phyloP scores from a whole-genome alignment of 2,329 filamentous ascomycete species.

The Claviceps sp. region DNA sequence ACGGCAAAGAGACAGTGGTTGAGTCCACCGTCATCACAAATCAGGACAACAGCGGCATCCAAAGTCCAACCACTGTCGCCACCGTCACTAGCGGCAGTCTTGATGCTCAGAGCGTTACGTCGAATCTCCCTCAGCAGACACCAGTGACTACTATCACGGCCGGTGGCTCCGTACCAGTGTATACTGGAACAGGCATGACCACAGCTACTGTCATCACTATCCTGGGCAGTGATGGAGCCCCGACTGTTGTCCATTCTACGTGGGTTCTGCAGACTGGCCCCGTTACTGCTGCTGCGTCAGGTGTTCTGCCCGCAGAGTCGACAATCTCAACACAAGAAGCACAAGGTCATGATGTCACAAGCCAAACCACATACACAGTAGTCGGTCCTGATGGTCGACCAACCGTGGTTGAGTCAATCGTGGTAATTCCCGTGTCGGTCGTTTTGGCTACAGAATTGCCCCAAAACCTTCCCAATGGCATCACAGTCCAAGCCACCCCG shows the following conservation, averaged over 20 bases:
- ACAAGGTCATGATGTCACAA: constrained; percentile 5
- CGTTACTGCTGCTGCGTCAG: constrained; percentile 2
- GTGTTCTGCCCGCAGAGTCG: not conserved
- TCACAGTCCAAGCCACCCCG: constrained; percentile 3
- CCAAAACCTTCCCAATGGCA: constrained; percentile 6
- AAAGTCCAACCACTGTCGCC: not conserved
- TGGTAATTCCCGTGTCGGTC: constrained; percentile 14
- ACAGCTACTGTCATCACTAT: constrained; percentile 4
- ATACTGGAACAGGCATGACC: constrained; percentile 4
- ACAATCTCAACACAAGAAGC: constrained; percentile 4
- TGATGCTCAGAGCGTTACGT: constrained; percentile 1
- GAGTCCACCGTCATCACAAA: constrained; percentile 15
- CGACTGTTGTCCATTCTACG: constrained; percentile 6
- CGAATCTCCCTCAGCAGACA: not conserved
- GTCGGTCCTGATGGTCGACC: constrained; percentile 19
- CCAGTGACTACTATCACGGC: constrained; percentile 7
- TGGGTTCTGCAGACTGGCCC: constrained; percentile 4
- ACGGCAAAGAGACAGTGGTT: constrained; percentile 18
- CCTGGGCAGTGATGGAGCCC: constrained; percentile 4
- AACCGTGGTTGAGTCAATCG: constrained; percentile 22
- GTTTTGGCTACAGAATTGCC: constrained; percentile 5
- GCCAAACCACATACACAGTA: constrained; percentile 14
- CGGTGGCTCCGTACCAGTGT: not conserved
- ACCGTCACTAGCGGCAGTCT: constrained; percentile 1
- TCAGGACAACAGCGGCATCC: not conserved